Evolutionary conservation across 106 monocot species (phyloP), one percentile per base, ranked within the genome.

Genomic region (Hemerocallis citrina): DNA sequence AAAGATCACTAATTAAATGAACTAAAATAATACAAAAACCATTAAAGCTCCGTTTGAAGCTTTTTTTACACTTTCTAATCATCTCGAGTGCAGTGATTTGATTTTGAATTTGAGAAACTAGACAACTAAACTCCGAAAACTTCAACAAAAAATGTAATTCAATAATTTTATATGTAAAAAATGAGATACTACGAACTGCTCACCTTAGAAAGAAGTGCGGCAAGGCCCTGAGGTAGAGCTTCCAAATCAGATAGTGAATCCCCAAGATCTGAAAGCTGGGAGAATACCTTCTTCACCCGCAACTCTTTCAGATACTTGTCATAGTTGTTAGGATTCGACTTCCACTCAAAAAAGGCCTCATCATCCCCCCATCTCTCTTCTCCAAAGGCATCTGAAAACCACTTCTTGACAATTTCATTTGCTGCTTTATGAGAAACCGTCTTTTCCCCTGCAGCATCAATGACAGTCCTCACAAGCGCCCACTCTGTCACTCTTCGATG

Each of bases 341-440:
- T 92, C 96, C 96, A 98, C 41, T 68, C 64, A 68, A 85, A 88
- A 75, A 98, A 98, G 17, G 76, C 68, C 23, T 81, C 75, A 39
- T 96, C 96, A 25, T 91, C 81, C 25, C 69, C 79, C 96, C 96
- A 96, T 15, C 59, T 62, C 12, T 39, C 65, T 12, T 57, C 68
- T 8, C 35, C 30, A 15, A 32, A 59, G 27, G 32, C 63, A 57
- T 37, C 50, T 16, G 27, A 66, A 42, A 86, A 86, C 96, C 96
- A 98, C 31, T 74, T 81, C 75, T 85, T 92, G 46, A 98, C 75
- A 75, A 82, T 55, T 46, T 72, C 81, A 43, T 75, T 52, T 27
- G 92, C 87, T 14, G 77, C 62, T 33, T 68, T 82, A 34, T 68
- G 64, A 1, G 79, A 77, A n/a, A n/a, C n/a, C 42, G 85, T 15